phyloP scores from a whole-genome alignment of 495 filamentous ascomycete genomes.

The Penicillium dipodomyicola region DNA sequence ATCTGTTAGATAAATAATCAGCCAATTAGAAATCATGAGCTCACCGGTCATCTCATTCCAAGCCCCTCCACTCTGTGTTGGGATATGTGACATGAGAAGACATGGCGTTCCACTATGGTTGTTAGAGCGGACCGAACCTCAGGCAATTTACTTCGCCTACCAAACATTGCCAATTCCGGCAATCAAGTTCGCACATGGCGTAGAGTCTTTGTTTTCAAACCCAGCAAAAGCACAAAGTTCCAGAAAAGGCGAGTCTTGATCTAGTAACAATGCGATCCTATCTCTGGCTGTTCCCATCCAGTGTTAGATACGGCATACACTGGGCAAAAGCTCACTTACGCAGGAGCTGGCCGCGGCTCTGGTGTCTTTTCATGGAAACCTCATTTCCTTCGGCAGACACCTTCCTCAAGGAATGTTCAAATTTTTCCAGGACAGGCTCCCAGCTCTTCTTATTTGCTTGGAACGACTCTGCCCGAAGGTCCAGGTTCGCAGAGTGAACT shows the following conservation, averaged over 20 bases:
- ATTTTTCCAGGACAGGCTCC: slow-evolving; percentile 19
- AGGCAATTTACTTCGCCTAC: too few relatives aligned
- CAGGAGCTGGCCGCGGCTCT: slow-evolving; percentile 23
- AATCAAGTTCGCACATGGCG: slow-evolving; percentile 26
- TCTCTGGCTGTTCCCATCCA: slow-evolving; percentile 8
- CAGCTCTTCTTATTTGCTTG: slow-evolving; percentile 21
- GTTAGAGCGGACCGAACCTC: too few relatives aligned
- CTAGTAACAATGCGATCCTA: slow-evolving; percentile 23
- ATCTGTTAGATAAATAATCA: too few relatives aligned
- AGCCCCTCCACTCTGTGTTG: slow-evolving; percentile 29
- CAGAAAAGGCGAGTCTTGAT: slow-evolving; percentile 27
- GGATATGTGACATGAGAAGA: slow-evolving; percentile 31
- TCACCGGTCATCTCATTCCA: slow-evolving; percentile 29
- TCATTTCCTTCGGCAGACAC: slow-evolving; percentile 23
- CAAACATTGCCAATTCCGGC: slow-evolving; percentile 29
- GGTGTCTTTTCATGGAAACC: slow-evolving; percentile 21
- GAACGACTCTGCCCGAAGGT: slow-evolving; percentile 19
- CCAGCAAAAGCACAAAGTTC: slow-evolving; percentile 27
- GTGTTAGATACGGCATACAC: too few relatives aligned
- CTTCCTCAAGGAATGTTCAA: slow-evolving; percentile 20
- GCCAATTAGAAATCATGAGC: too few relatives aligned
- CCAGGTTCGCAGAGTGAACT: slow-evolving; percentile 10
- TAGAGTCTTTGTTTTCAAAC: slow-evolving; percentile 23
- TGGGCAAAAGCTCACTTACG: slow-evolving; percentile 8
- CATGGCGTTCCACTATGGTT: slow-evolving; percentile 4